Evolutionary conservation across 306 rosid species (phyloP).

Genomic region (Dryas drummondii): DNA sequence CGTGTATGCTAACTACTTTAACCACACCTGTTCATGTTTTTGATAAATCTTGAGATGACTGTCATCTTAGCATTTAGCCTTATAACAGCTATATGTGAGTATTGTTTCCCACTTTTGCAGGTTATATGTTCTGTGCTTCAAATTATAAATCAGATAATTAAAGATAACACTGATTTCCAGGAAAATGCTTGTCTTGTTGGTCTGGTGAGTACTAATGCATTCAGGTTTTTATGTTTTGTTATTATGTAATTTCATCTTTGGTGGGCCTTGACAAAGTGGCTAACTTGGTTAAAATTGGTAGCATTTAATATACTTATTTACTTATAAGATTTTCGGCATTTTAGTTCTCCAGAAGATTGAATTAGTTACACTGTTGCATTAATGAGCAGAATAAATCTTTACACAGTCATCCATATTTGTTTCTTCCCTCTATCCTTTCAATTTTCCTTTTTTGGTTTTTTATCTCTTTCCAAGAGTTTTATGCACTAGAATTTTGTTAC

Average conservation of each 20-base stretch:
- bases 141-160: slow-evolving; percentile 87
- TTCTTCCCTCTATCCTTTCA: not conserved
- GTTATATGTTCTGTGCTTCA: slow-evolving; percentile 95
- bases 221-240: slow-evolving; percentile 25
- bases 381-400: not conserved
- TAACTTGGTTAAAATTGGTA: slow-evolving; percentile 7
- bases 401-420: not conserved
- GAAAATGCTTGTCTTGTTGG: slow-evolving; percentile 99
- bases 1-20: slow-evolving; percentile 58
- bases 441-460: not conserved
- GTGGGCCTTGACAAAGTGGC: slow-evolving; percentile 8
- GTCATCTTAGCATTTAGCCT: slow-evolving; percentile 17
- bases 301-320: not conserved
- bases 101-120: slow-evolving; percentile 40
- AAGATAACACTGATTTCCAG: slow-evolving; percentile 84
- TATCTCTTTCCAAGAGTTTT: not conserved
- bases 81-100: slow-evolving; percentile 9
- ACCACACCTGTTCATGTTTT: slow-evolving; percentile 13
- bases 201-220: slow-evolving; percentile 58
- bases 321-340: not conserved
- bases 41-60: slow-evolving; percentile 18
- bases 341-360: slow-evolving; percentile 3
- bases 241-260: slow-evolving; percentile 12
- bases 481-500: not conserved
- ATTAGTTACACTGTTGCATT: not conserved